Conservation (phyloP, 139 green algal species). For the Chlorella sp. region DNA sequence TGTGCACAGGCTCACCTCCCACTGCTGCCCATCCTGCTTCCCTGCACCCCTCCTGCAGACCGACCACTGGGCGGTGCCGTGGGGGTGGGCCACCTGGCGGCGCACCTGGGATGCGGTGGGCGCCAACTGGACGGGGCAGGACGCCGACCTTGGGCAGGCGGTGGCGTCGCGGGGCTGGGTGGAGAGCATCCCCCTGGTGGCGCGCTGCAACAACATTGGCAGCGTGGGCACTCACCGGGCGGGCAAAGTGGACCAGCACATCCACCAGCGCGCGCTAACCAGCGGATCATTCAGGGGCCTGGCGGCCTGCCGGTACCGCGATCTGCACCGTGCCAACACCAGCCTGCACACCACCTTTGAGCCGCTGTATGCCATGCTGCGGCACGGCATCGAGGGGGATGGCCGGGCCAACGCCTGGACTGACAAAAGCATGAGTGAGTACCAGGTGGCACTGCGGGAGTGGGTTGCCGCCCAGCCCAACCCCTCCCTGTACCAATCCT, state of each 20-base stretch:
- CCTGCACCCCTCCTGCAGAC: too few relatives aligned
- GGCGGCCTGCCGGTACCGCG: neutral
- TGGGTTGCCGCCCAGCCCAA: too few relatives aligned
- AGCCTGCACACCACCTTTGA: neutral
- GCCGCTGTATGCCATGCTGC: neutral
- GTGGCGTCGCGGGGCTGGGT: neutral
- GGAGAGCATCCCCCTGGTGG: slow-evolving; percentile 25
- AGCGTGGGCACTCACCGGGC: slow-evolving; percentile 12
- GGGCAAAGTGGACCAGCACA: neutral
- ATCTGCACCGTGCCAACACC: slow-evolving; percentile 16
- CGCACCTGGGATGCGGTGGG: slow-evolving; percentile 23
- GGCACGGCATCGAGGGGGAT: neutral
- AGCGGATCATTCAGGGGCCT: neutral
- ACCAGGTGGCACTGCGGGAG: too few relatives aligned
- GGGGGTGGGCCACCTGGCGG: slow-evolving; percentile 25
- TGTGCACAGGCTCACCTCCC: too few relatives aligned
- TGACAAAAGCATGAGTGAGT: too few relatives aligned
- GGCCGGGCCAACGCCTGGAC: too few relatives aligned
- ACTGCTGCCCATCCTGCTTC: too few relatives aligned
- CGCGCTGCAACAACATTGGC: slow-evolving; percentile 34
- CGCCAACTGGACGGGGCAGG: slow-evolving; percentile 4
- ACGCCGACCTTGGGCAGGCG: slow-evolving; percentile 2
- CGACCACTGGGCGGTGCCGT: slow-evolving; percentile 5
- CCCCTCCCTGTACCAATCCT: too few relatives aligned
- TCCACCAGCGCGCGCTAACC: slow-evolving; percentile 21